Base-by-base conservation (phyloP, 1,139 yeast genomes). In the Chernovozyma sophiae-reginae region DNA sequence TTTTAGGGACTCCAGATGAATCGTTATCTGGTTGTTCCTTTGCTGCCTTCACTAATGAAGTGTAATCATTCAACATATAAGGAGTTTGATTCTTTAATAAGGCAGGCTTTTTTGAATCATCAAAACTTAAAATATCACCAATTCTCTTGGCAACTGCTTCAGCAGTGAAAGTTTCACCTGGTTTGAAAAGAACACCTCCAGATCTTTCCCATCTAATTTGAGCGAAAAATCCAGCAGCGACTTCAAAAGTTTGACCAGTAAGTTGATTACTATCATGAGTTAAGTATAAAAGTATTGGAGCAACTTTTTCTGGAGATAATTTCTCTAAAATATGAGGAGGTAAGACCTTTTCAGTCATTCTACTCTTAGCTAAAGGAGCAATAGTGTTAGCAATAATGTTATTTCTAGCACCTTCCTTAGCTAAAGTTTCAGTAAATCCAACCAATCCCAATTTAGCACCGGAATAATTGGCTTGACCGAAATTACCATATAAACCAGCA, bases 201-300 rank as follows among this genome's bases (percentile, higher is more conserved):
- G 94, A 79, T 57, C 97, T 79, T 67, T 92, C 94, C 97, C 97
- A 92, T 56, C 97, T 79, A 45, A 90, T 80, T 65, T 89, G 95
- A 32, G 90, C 89, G 60, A 74, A 87, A 59, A 83, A 85, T 2
- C 97, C 97, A 35, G 96, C 97, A 31, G 97, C 97, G 47, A 86
- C 84, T 66, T 92, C 97, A 61, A 77, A 90, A 38, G 83, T 81
- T 40, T 89, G 81, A 49, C 95, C 90, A 34, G 81, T 74, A 34
- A 66, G 46, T 15, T 48, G 46, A 35, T 78, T 74, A 36, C 69
- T 60, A 37, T 83, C 87, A 54, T 85, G 92, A 4, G 89, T 69
- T 53, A 92, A 72, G 60, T 77, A 86, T 36, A 87, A 77, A 12
- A 90, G 96, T 48, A 90, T 72, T 11, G 97, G 97, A 24, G 92